Conservation (phyloP, 2,329 filamentous ascomycete species). For the Calonectria pauciramosa region DNA sequence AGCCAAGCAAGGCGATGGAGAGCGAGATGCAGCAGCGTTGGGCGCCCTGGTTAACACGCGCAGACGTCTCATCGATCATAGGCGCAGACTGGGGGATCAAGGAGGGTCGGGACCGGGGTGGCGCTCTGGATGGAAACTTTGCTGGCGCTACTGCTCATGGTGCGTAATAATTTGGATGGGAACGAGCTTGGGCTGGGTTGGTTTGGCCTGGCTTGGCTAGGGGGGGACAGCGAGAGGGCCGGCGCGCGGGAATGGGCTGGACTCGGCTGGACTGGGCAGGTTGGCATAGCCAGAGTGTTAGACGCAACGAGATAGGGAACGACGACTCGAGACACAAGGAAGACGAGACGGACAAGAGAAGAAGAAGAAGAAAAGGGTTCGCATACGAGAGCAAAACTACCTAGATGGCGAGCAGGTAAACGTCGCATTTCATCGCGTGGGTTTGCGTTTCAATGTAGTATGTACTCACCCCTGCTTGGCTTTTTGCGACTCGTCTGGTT, state of each 20-base stretch:
- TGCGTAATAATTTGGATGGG: conserved; percentile 22
- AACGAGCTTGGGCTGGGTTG: conserved; percentile 14
- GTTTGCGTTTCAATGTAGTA: conserved; percentile 4
- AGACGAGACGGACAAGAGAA: background rate
- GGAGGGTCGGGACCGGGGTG: conserved; percentile 3
- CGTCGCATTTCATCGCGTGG: background rate
- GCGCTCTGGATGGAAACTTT: conserved; percentile 8
- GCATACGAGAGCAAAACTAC: background rate
- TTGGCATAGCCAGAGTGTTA: background rate
- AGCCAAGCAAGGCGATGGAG: background rate
- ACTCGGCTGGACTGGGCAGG: conserved; percentile 13
- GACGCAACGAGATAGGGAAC: conserved; percentile 1
- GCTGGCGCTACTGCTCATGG: conserved; percentile 14
- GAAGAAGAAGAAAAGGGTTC: background rate
- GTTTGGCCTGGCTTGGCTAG: conserved; percentile 10
- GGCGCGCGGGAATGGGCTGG: conserved; percentile 17
- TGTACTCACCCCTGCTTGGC: conserved; percentile 1
- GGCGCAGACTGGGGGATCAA: background rate
- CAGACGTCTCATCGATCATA: background rate
- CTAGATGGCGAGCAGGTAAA: background rate
- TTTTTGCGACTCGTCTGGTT: conserved; percentile 23
- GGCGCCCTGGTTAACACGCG: background rate
- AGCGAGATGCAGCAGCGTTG: background rate
- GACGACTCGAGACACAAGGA: conserved; percentile 12
- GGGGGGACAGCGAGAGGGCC: background rate